Evolutionary conservation across 148 eudicot species (phyloP).

Genomic region (Drosera capensis): DNA sequence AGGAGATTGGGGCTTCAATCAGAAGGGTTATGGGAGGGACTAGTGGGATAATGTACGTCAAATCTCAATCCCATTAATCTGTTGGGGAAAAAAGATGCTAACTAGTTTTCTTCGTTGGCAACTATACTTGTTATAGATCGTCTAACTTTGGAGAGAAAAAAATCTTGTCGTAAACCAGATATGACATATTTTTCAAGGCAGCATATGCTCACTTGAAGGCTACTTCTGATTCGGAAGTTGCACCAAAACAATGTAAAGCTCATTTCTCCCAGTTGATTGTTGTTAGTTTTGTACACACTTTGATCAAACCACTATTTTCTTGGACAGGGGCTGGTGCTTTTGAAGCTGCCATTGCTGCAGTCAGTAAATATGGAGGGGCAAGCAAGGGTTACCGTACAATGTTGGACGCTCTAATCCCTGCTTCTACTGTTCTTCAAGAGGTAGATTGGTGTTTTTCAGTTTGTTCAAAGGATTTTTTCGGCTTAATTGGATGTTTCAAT

Average conservation of each 20-base stretch:
- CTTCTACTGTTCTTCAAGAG: slow-evolving; percentile 60
- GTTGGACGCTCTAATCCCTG: slow-evolving; percentile 94
- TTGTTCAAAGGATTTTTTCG: slow-evolving; percentile 1
- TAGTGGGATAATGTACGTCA: slow-evolving; percentile 71
- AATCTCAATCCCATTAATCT: background rate
- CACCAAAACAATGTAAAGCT: slow-evolving; percentile 47
- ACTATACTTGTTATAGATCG: background rate
- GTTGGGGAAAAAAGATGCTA: background rate
- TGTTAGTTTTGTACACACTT: background rate
- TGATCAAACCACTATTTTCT: slow-evolving; percentile 6
- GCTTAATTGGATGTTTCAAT: slow-evolving; percentile 1
- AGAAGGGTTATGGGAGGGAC: slow-evolving; percentile 98
- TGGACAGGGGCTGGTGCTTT: slow-evolving; percentile 70
- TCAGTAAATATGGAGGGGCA: slow-evolving; percentile 93
- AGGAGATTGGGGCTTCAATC: slow-evolving; percentile 69
- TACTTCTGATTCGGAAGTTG: slow-evolving; percentile 16
- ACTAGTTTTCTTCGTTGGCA: background rate
- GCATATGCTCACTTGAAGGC: slow-evolving; percentile 68
- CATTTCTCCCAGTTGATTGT: background rate
- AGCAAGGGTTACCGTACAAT: slow-evolving; percentile 80
- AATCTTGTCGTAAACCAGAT: slow-evolving; percentile 40
- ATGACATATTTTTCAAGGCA: slow-evolving; percentile 70
- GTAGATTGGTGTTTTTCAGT: slow-evolving; percentile 15
- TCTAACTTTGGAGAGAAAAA: no score
- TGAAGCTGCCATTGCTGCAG: slow-evolving; percentile 75